Evolutionary conservation across 306 rosid genomes (phyloP), one percentile per base, ranked within the genome.

Genomic region (Malus asiatica): DNA sequence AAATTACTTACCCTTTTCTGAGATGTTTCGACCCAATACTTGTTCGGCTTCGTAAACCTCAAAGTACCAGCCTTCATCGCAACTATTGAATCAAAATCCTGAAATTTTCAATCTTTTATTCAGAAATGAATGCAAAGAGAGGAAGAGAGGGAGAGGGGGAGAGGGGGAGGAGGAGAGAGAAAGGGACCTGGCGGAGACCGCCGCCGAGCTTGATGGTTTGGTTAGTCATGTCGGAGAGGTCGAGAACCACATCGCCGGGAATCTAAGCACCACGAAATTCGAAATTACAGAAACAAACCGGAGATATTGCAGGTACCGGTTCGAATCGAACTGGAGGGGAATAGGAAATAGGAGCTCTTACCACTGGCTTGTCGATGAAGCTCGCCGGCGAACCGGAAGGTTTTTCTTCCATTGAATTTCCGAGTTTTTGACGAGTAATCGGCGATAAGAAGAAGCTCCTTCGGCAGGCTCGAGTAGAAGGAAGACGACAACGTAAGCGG

Each of bases 21-120:
- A 20, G 97, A 92, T 78, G 88, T 83, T 83, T 92, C 97, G 63
- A 95, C 93, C 99, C 99, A 92, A 79, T 90, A 95, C 82, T 92
- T 92, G 71, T 90, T 92, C 35, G 93, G 96, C 77, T 86, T 95
- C 4, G 97, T 79, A 76, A 88, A 95, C 79, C 89, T 87, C 65
- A 95, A 83, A 44, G 62, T 86, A 81, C 97, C 99, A 62, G 92
- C 97, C 78, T 89, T 95, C 81, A 81, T 86, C 77, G 80, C 99
- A 66, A 90, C 79, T 79, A 92, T 89, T 29, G 80, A 78, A 83
- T 95, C 99, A 66, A 84, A 76, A 12, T 95, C 97, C 97, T 91
- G 80, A 30, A 58, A 22, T 4, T 58, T 58, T 58, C 22, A n/a
- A 20, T 22, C n/a, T 57, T 58, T 58, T n/a, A 77, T 75, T 67